A percentile compares a stretch with the other conserved stretches of the same genome.
These are phyloP conservation scores for Gaeumannomyces tritici DNA, from an alignment of 2,329 filamentous ascomycete species.

Conservation along the genomic window DNA sequence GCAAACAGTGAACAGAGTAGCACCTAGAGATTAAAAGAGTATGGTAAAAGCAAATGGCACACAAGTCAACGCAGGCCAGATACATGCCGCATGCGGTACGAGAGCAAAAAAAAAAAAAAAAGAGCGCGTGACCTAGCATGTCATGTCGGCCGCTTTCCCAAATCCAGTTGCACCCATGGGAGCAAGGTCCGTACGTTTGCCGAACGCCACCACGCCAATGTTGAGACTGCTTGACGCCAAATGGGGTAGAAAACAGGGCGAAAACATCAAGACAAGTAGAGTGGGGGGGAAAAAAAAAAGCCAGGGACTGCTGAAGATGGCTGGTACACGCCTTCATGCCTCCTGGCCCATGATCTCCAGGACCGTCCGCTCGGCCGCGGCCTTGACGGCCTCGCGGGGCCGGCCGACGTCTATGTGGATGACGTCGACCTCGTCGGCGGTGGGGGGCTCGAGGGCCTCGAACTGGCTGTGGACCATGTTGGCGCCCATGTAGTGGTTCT, in stretches of 20 bases:
- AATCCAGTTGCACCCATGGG: neutral
- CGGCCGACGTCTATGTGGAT: slow-evolving; percentile 60
- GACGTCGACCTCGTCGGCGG: slow-evolving; percentile 60
- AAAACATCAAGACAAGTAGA: too few species aligned
- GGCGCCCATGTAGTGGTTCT: slow-evolving; percentile 92
- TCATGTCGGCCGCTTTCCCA: neutral
- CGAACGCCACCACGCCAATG: neutral
- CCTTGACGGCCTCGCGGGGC: slow-evolving; percentile 48
- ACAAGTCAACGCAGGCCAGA: too few species aligned
- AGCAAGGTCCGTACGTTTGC: neutral
- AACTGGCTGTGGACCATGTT: slow-evolving; percentile 94
- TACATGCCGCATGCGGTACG: too few species aligned
- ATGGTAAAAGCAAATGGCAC: too few species aligned
- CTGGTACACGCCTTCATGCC: slow-evolving; percentile 5
- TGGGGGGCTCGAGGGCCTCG: slow-evolving; percentile 74
- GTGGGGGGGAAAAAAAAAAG: too few species aligned
- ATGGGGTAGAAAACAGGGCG: too few species aligned
- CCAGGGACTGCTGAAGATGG: too few species aligned
- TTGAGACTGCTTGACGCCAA: slow-evolving; percentile 10
- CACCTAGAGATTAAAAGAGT: too few species aligned
- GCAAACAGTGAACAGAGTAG: too few species aligned
- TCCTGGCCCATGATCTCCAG: slow-evolving; percentile 39
- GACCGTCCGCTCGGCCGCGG: slow-evolving; percentile 49
- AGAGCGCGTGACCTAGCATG: neutral
- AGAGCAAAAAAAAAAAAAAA: neutral